These are phyloP conservation scores for Torulaspora pretoriensis DNA, from an alignment of 1,139 yeast species.

Conservation along the genomic window DNA sequence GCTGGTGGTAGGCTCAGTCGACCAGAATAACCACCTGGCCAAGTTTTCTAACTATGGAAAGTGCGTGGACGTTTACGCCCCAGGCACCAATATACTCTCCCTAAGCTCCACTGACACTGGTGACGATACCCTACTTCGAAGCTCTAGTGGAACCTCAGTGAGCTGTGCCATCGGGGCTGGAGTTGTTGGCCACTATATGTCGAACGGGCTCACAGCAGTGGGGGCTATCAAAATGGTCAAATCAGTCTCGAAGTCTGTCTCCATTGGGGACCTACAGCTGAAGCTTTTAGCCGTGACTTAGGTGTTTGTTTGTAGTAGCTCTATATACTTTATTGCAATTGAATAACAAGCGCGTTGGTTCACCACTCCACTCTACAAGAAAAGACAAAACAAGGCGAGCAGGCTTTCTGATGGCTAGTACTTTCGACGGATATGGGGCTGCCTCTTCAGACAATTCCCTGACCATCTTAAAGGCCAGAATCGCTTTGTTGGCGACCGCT, in stretches of 20 bases:
- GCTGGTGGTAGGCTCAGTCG: constrained; percentile 59
- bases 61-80: constrained; percentile 63
- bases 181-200: constrained; percentile 57
- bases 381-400: too few relatives aligned
- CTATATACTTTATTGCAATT: neutral
- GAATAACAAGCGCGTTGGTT: too few relatives aligned
- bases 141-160: constrained; percentile 61
- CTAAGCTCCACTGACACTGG: constrained; percentile 32
- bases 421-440: neutral
- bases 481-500: constrained; percentile 36
- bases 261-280: constrained; percentile 13
- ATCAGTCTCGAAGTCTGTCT: neutral
- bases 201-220: constrained; percentile 49
- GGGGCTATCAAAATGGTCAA: constrained; percentile 41
- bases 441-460: constrained; percentile 9
- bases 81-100: constrained; percentile 50
- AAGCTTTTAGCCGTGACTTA: constrained; percentile 4
- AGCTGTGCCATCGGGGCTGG: constrained; percentile 76
- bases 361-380: too few relatives aligned
- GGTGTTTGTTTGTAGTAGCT: neutral
- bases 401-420: neutral
- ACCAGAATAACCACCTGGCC: constrained; percentile 44
- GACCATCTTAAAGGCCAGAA: constrained; percentile 32
- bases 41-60: constrained; percentile 62
- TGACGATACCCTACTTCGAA: constrained; percentile 31